A percentile compares a stretch with the other conserved stretches of the same genome.
Evolutionary conservation across 768 basidiomycete genomes (phyloP).

Genomic region (Sistotremastrum suecicum): DNA sequence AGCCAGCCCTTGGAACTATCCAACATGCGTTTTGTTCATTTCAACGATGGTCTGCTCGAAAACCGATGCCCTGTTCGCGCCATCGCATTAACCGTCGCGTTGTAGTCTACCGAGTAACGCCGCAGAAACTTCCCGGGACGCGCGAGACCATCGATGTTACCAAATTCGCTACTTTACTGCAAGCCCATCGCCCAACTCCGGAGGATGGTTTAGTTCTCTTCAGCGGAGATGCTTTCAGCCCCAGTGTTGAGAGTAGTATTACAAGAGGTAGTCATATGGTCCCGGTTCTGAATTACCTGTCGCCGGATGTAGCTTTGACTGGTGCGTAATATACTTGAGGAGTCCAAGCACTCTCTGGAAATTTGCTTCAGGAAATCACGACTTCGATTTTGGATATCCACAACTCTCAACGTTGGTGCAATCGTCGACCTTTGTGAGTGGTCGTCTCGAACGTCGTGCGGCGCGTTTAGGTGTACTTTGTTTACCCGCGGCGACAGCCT

Average conservation of each 20-base stretch:
- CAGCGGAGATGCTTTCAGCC: slow-evolving; percentile 83
- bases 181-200: slow-evolving; percentile 31
- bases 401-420: slow-evolving; percentile 53
- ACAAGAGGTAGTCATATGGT: slow-evolving; percentile 91
- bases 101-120: slow-evolving; percentile 58
- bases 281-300: slow-evolving; percentile 70
- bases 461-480: neutral
- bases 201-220: slow-evolving; percentile 71
- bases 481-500: slow-evolving; percentile 31
- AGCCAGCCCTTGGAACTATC: slow-evolving; percentile 15
- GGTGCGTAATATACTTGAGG: slow-evolving; percentile 31
- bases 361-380: slow-evolving; percentile 60
- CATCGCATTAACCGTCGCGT: neutral
- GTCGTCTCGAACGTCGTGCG: neutral
- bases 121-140: slow-evolving; percentile 49
- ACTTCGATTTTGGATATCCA: slow-evolving; percentile 76
- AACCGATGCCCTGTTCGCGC: neutral
- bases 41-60: slow-evolving; percentile 37
- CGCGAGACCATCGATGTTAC: slow-evolving; percentile 69
- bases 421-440: slow-evolving; percentile 60
- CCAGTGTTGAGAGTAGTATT: slow-evolving; percentile 74
- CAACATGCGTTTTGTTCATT: slow-evolving; percentile 41
- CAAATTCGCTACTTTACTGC: slow-evolving; percentile 65
- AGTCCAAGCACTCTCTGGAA: neutral
- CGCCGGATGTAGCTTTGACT: slow-evolving; percentile 66